phyloP scores from a whole-genome alignment of 345 rosid genomes.

The Gossypium stocksii region DNA sequence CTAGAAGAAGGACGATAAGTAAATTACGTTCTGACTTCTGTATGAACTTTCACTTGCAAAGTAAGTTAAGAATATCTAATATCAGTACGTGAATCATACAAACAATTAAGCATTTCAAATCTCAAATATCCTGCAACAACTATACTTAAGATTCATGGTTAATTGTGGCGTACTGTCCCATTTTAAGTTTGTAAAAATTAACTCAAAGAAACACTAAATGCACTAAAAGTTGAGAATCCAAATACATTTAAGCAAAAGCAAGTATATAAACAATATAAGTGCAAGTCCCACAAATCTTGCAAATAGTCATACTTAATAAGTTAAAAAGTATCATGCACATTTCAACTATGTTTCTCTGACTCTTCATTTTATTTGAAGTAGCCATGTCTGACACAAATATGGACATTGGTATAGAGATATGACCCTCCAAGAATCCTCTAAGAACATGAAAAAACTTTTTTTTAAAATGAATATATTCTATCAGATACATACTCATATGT shows the following conservation, averaged over 20 bases:
- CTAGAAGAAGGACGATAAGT: slow-evolving; percentile 21
- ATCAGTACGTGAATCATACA: background rate
- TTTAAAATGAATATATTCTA: no score
- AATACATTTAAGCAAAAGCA: background rate
- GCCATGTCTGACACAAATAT: no score
- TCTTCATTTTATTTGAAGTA: no score
- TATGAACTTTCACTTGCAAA: background rate
- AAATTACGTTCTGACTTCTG: background rate
- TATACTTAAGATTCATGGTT: background rate
- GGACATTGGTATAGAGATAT: no score
- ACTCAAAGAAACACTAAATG: background rate
- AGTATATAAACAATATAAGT: background rate
- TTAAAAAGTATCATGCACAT: background rate
- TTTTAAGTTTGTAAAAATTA: background rate
- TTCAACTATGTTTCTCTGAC: background rate
- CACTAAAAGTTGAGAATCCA: background rate
- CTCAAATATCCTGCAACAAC: background rate
- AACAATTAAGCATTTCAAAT: background rate
- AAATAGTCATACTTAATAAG: background rate
- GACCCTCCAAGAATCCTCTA: no score
- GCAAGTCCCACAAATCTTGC: background rate
- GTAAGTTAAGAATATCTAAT: background rate
- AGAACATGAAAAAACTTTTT: no score
- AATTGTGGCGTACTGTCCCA: background rate
- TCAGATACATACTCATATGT: no score